phyloP scores from a whole-genome alignment of 805 yeast genomes.

The Nakazawaea molendinolei region DNA sequence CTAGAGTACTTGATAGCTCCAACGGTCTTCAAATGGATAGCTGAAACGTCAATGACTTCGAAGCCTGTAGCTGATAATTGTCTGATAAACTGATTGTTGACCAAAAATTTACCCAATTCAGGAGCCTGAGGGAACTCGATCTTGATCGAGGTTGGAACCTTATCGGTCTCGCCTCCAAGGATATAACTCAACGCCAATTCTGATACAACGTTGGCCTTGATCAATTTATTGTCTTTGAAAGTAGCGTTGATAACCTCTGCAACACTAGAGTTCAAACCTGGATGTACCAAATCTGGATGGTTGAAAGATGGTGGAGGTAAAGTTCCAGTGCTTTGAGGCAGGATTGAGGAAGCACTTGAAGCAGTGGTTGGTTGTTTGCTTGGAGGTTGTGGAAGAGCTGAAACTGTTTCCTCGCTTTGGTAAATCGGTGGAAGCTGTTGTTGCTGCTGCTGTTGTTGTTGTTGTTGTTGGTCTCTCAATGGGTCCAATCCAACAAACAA shows the following conservation, averaged over 20 bases:
- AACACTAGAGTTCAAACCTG: conserved; percentile 76
- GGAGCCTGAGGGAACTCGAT: conserved; percentile 36
- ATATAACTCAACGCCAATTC: conserved; percentile 79
- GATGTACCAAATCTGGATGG: conserved; percentile 43
- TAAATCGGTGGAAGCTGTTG: conserved; percentile 17
- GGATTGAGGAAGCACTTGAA: conserved; percentile 32
- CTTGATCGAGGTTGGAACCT: conserved; percentile 26
- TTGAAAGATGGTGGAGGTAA: conserved; percentile 26
- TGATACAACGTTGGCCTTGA: conserved; percentile 63
- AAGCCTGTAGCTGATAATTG: conserved; percentile 31
- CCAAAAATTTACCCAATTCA: conserved; percentile 36
- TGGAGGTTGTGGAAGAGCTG: neutral
- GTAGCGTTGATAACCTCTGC: conserved; percentile 81
- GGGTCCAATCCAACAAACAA: conserved; percentile 38
- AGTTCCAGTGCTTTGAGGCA: conserved; percentile 24
- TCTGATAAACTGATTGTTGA: conserved; percentile 49
- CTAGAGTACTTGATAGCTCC: conserved; percentile 75
- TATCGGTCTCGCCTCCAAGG: conserved; percentile 28
- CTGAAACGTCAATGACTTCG: conserved; percentile 36
- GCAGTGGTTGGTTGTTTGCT: conserved; percentile 30
- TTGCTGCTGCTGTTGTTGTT: conserved; percentile 24
- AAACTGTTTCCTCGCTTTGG: conserved; percentile 7
- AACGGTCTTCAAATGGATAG: conserved; percentile 55
- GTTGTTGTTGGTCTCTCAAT: too few species aligned
- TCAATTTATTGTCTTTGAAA: conserved; percentile 59